Conservation (phyloP, 495 filamentous ascomycete species). For the Hypoxylon perforatum region DNA sequence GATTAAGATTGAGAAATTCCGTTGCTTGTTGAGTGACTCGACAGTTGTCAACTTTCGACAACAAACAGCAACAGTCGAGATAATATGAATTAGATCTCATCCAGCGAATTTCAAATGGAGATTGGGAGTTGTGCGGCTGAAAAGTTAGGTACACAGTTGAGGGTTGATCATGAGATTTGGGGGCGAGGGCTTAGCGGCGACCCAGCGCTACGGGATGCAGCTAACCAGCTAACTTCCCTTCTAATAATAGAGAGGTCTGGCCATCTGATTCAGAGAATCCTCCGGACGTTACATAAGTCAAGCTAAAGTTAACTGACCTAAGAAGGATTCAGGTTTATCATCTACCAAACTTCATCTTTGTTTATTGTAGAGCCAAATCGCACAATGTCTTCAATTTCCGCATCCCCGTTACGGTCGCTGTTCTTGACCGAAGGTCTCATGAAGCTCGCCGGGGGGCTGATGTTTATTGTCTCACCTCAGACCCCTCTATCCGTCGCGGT, state of each 20-base stretch:
- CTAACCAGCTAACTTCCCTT: background rate
- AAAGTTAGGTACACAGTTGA: background rate
- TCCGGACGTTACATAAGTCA: too few relatives aligned
- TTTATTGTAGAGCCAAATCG: background rate
- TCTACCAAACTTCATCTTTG: too few relatives aligned
- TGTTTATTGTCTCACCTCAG: constrained; percentile 29
- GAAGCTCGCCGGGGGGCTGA: constrained; percentile 19
- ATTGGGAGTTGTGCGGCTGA: background rate
- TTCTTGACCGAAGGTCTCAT: constrained; percentile 35
- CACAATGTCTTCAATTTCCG: constrained; percentile 21
- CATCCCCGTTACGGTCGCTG: constrained; percentile 22
- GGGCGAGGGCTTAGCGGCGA: background rate
- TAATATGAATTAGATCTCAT: background rate
- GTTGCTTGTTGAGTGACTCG: too few relatives aligned
- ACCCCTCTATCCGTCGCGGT: constrained; percentile 28
- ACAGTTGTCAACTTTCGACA: too few relatives aligned
- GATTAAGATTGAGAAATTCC: too few relatives aligned
- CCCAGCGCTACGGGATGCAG: background rate
- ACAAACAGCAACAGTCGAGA: too few relatives aligned
- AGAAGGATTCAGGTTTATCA: too few relatives aligned
- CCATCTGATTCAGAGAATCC: too few relatives aligned
- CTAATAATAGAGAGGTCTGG: too few relatives aligned
- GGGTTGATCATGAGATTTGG: background rate
- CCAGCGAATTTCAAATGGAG: background rate
- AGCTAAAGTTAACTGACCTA: too few relatives aligned